These are phyloP conservation scores for Pleurotus sapidus DNA, from an alignment of 768 basidiomycete genomes.

Conservation along the genomic window DNA sequence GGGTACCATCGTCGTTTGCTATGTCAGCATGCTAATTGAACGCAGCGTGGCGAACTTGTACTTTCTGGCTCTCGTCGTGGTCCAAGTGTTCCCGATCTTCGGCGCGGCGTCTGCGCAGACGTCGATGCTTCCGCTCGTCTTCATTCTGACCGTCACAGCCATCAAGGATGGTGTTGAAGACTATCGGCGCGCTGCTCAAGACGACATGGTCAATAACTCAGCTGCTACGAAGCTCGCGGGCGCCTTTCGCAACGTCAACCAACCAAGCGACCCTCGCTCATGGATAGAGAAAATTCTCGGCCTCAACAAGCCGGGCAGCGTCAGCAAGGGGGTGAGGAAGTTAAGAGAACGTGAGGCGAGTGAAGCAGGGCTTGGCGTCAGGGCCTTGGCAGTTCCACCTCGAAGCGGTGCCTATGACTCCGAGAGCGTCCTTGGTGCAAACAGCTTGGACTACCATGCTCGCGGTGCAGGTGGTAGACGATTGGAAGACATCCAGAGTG, in stretches of 20 bases:
- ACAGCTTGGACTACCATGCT: slow-evolving; percentile 36
- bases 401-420: not conserved
- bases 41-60: slow-evolving; percentile 86
- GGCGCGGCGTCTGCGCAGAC: slow-evolving; percentile 82
- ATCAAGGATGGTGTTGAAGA: slow-evolving; percentile 97
- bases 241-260: slow-evolving; percentile 87
- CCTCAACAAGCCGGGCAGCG: slow-evolving; percentile 65
- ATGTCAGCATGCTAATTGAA: slow-evolving; percentile 7
- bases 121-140: slow-evolving; percentile 80
- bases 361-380: slow-evolving; percentile 21
- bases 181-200: slow-evolving; percentile 82
- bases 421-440: slow-evolving; percentile 27
- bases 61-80: slow-evolving; percentile 79
- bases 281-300: slow-evolving; percentile 77
- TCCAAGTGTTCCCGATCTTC: slow-evolving; percentile 90
- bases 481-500: slow-evolving; percentile 67
- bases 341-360: slow-evolving; percentile 79
- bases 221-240: slow-evolving; percentile 86
- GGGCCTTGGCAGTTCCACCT: not conserved
- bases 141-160: slow-evolving; percentile 86
- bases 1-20: slow-evolving; percentile 16
- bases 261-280: slow-evolving; percentile 69
- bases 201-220: slow-evolving; percentile 94
- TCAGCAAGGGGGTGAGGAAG: slow-evolving; percentile 83
- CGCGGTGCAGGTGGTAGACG: slow-evolving; percentile 45